Base-by-base conservation (phyloP, 169 alveolate genomes). In the Eimeria acervulina region DNA sequence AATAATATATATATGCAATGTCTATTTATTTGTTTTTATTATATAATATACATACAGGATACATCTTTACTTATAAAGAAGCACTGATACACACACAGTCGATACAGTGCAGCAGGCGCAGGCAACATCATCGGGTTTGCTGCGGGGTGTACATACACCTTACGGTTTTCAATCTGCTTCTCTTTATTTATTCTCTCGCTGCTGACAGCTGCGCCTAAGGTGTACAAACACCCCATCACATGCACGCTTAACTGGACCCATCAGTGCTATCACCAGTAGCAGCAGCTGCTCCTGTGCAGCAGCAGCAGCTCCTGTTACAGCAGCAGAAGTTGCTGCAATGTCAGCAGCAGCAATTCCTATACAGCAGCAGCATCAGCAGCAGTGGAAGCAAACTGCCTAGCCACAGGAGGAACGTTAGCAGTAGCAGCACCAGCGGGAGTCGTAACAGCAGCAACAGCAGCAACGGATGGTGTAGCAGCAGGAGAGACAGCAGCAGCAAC, bases 211-310 rank as follows among this genome's bases (percentile, higher is more conserved):
- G 15, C 52, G 36, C 8, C n/a, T 72, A 23, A 0, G 42, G 36
- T 68, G 36, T 33, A 68, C 26, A 33, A 19, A 28, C 26, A n/a
- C 80, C 36, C 26, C 12, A 68, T 12, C 42, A n/a, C 23, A 12
- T 68, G 80, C 80, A 68, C 44, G n/a, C n/a, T n/a, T n/a, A n/a
- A n/a, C n/a, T n/a, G n/a, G n/a, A n/a, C n/a, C n/a, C 68, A 17
- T 19, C 68, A 17, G 68, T 21, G 26, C 19, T 21, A 12, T 59
- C 44, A 63, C 74, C 21, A 17, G 74, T 28, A 17, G 36, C 28
- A 17, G 74, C 74, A 17, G 74, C 74, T 63, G 74, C 74, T 63
- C 38, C 74, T 1, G 74, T 36, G 21, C 81, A 72, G 84, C 52
- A 72, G 84, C 55, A 72, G 84, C 84, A 72, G 52, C 0, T 10